phyloP scores from a whole-genome alignment of 352 stramenopile species.

The Phytophthora pisi region DNA sequence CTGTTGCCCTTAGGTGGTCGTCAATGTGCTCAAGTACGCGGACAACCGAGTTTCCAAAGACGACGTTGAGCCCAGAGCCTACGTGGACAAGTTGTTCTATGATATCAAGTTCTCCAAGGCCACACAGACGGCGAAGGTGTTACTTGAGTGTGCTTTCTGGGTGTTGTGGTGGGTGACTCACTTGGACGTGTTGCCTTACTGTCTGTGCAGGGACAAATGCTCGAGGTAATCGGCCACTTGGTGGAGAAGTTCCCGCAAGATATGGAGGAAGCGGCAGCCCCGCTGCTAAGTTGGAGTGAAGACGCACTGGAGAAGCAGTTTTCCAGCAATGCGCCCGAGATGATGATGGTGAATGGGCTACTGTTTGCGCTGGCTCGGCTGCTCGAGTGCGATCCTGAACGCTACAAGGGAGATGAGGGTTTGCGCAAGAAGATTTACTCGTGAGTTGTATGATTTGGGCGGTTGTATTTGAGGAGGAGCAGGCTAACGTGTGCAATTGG shows the following conservation, averaged over 20 bases:
- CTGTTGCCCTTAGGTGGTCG: constrained; percentile 45
- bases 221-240: constrained; percentile 67
- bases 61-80: constrained; percentile 56
- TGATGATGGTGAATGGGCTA: constrained; percentile 77
- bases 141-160: not conserved
- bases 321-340: constrained; percentile 59
- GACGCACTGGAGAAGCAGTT: constrained; percentile 80
- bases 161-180: not conserved
- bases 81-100: constrained; percentile 75
- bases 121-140: constrained; percentile 69
- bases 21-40: constrained; percentile 61
- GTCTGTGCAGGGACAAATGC: constrained; percentile 49
- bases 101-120: constrained; percentile 80
- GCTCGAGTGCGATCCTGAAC: constrained; percentile 54
- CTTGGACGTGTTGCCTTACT: not conserved
- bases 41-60: constrained; percentile 38
- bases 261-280: constrained; percentile 28
- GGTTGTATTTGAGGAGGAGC: not conserved
- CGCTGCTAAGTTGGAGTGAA: constrained; percentile 72
- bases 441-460: constrained; percentile 34
- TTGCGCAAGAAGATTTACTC: constrained; percentile 70
- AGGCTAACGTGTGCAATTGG: constrained; percentile 6
- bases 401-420: constrained; percentile 43
- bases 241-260: constrained; percentile 56
- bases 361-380: constrained; percentile 65